These are phyloP conservation scores for Stygiomarasmius scandens DNA, from an alignment of 1,284 basidiomycete species.

Conservation along the genomic window DNA sequence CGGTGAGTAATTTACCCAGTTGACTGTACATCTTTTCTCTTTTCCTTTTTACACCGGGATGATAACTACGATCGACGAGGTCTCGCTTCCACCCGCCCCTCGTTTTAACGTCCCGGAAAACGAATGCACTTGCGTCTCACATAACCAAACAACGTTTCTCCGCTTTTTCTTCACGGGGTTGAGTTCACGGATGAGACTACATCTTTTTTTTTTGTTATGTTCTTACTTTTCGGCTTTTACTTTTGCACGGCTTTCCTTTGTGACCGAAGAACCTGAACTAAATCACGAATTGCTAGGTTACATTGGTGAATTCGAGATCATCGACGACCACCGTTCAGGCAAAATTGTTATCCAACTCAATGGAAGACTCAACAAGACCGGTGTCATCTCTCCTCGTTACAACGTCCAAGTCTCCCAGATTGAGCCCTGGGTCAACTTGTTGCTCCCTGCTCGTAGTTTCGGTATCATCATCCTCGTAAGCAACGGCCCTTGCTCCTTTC, in stretches of 20 bases:
- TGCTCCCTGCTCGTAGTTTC: conserved; percentile 94
- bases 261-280: no score
- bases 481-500: no score
- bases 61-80: conserved; percentile 75
- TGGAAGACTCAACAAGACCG: conserved; percentile 97
- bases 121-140: conserved; percentile 43
- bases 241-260: no score
- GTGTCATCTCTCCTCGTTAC: conserved; percentile 98
- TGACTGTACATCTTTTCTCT: conserved; percentile 12
- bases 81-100: conserved; percentile 55
- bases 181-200: conserved; percentile 63
- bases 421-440: conserved; percentile 92
- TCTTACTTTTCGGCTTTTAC: no score
- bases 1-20: conserved; percentile 59
- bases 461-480: conserved; percentile 91
- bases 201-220: conserved; percentile 31
- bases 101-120: conserved; percentile 78
- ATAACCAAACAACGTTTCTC: conserved; percentile 54
- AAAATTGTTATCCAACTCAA: conserved; percentile 99
- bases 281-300: conserved; percentile 64
- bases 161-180: conserved; percentile 34
- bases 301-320: conserved; percentile 99
- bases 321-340: conserved; percentile 98
- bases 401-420: conserved; percentile 95
- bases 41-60: conserved; percentile 44